These are phyloP conservation scores for Agapanthus africanus DNA, from an alignment of 106 monocot species.

Conservation along the genomic window DNA sequence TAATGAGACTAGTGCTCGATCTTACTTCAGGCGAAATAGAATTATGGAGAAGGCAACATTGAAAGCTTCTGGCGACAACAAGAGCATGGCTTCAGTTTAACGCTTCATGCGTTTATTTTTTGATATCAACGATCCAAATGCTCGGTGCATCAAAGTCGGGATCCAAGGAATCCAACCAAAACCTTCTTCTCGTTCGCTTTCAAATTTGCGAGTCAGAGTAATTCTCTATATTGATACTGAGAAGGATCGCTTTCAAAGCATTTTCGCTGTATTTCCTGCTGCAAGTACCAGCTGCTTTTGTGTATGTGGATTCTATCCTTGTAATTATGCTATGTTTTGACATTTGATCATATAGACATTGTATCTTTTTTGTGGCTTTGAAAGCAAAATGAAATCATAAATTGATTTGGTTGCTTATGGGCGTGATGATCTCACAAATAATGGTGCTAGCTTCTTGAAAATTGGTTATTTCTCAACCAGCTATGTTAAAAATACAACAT, in stretches of 20 bases:
- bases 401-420: not conserved
- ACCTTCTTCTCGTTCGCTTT: not conserved
- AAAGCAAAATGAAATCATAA: not conserved
- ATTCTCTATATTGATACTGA: not conserved
- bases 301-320: not conserved
- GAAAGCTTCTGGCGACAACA: constrained; percentile 9
- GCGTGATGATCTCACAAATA: not conserved
- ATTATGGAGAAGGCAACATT: constrained; percentile 9
- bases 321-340: not conserved
- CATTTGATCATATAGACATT: too few species aligned
- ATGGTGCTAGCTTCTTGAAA: too few species aligned
- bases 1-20: constrained; percentile 2
- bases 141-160: too few species aligned
- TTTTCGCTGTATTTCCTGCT: not conserved
- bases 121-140: too few species aligned
- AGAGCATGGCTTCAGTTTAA: constrained; percentile 21
- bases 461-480: too few species aligned
- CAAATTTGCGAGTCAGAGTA: not conserved
- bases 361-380: not conserved
- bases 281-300: not conserved
- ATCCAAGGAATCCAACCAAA: not conserved
- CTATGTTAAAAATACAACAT: too few species aligned
- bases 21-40: constrained; percentile 15
- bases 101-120: not conserved
- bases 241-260: not conserved